Base-by-base conservation (phyloP, 108 stramenopile species). In the Aureococcus anophagefferens region DNA sequence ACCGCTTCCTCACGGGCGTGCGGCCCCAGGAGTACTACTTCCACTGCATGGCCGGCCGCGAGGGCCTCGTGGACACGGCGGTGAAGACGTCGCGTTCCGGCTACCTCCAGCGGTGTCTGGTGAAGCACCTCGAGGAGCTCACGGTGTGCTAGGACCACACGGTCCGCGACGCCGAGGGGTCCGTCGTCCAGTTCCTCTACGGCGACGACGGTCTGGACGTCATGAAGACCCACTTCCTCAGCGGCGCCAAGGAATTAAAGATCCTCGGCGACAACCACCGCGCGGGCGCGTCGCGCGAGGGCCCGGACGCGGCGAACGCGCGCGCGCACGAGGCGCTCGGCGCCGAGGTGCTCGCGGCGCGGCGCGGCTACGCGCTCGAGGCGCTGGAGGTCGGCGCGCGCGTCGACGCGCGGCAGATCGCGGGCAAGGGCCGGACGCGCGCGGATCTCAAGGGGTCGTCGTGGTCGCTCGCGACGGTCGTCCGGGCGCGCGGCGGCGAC, bases 21-120 rank as follows among this genome's bases (percentile, higher is more conserved):
- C 84, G 94, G 16, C 95, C 91, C 11, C 93, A 98, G 80, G 99
- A 99, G 79, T 99, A 99, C 83, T 99, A 98, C 82, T 98, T 98
- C 75, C 99, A 99, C 79, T 98, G 97, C 74, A 99, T 99, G 99
- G 94, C 94, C 13, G 99, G 99, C n/a, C 83, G 99, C 44, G 97
- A 98, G 76, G 98, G 97, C 45, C 67, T 89, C 13, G 84, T 89
- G 15, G 83, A 84, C 33, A 98, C 97, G 31, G 96, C 98, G 5
- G 96, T 97, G 21, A 99, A 99, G 83, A 99, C 97, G 21, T 94
- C 93, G 0, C 89, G 97, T 29, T 96, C 95, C 30, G 99, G 99
- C 33, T 99, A 99, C 76, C 75, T 99, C 63, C 99, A 99, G 81
- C 83, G 99, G 28, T 99, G 99, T 77, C 86, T 99, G 14, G 90